Conservation (phyloP, 306 rosid genomes). For the Leucaena leucocephala region DNA sequence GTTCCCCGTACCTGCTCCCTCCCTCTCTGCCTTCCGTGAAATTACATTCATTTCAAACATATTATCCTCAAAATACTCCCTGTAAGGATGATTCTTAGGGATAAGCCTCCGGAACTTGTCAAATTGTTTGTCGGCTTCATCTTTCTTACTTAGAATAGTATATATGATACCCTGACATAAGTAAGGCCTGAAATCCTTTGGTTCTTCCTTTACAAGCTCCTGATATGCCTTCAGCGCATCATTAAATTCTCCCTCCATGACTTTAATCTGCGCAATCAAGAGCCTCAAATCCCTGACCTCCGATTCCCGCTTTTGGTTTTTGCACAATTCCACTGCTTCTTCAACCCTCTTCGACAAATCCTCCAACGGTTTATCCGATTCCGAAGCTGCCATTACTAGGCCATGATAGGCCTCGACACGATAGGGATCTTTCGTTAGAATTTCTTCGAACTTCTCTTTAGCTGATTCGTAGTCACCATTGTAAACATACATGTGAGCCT, state of each 20-base stretch:
- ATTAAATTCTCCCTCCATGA: constrained; percentile 64
- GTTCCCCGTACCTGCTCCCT: constrained; percentile 42
- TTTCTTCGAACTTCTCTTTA: constrained; percentile 49
- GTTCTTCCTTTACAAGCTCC: constrained; percentile 79
- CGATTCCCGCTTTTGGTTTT: constrained; percentile 47
- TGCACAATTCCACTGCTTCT: constrained; percentile 53
- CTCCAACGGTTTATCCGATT: constrained; percentile 41
- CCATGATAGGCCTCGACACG: constrained; percentile 78
- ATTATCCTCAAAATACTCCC: constrained; percentile 71
- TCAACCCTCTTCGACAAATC: constrained; percentile 54
- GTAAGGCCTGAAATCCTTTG: constrained; percentile 86
- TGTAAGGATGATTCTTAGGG: constrained; percentile 81
- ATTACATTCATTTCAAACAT: constrained; percentile 65
- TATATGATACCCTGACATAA: constrained; percentile 88
- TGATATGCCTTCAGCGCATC: constrained; percentile 78
- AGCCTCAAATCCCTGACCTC: constrained; percentile 90
- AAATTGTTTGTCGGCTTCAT: constrained; percentile 83
- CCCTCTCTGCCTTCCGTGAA: constrained; percentile 49
- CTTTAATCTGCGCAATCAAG: constrained; percentile 72
- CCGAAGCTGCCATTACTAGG: constrained; percentile 57
- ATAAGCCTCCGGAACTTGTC: constrained; percentile 70
- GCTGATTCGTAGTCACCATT: constrained; percentile 59
- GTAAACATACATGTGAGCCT: constrained; percentile 64
- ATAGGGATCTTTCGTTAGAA: constrained; percentile 60
- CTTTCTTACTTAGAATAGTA: constrained; percentile 65